Percentiles rank a stretch among this genome's conserved stretches.
These are phyloP conservation scores for Cicer cuneatum DNA, from an alignment of 306 rosid genomes.

Conservation along the genomic window DNA sequence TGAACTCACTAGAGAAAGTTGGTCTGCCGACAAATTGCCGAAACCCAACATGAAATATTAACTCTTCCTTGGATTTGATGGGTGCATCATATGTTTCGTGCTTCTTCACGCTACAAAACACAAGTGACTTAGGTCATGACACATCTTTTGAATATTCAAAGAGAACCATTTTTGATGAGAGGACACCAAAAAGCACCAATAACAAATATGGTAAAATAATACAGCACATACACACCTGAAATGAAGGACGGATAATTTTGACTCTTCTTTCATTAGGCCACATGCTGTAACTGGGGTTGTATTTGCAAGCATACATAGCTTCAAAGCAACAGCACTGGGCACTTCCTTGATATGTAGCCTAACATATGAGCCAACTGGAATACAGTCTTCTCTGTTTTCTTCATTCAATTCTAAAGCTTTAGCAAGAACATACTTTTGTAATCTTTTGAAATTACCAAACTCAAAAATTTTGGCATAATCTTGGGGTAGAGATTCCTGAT, in stretches of 20 bases:
- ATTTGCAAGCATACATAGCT: slow-evolving; percentile 54
- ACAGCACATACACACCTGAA: slow-evolving; percentile 66
- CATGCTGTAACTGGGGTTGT: slow-evolving; percentile 70
- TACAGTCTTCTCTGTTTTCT: slow-evolving; percentile 63
- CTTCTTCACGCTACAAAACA: slow-evolving; percentile 78
- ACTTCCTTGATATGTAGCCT: slow-evolving; percentile 82
- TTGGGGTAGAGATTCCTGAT: slow-evolving; percentile 89
- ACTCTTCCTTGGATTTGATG: slow-evolving; percentile 86
- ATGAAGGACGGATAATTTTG: slow-evolving; percentile 94
- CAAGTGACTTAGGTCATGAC: slow-evolving; percentile 17
- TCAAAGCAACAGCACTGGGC: slow-evolving; percentile 64
- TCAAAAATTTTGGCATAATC: slow-evolving; percentile 87
- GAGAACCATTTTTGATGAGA: slow-evolving; percentile 1
- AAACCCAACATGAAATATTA: slow-evolving; percentile 91
- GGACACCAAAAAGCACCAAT: background rate
- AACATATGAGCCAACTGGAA: slow-evolving; percentile 65
- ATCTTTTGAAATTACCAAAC: slow-evolving; percentile 70
- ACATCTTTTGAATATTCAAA: slow-evolving; percentile 34
- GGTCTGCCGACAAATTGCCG: slow-evolving; percentile 97
- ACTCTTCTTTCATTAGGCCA: slow-evolving; percentile 94
- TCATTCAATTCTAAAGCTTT: slow-evolving; percentile 70
- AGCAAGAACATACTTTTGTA: slow-evolving; percentile 83
- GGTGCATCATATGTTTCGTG: slow-evolving; percentile 73
- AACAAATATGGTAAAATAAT: slow-evolving; percentile 24
- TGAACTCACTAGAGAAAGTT: slow-evolving; percentile 76